These are phyloP conservation scores for Pseudogymnoascus sp. DNA, from an alignment of 2,329 filamentous ascomycete genomes.

Conservation along the genomic window DNA sequence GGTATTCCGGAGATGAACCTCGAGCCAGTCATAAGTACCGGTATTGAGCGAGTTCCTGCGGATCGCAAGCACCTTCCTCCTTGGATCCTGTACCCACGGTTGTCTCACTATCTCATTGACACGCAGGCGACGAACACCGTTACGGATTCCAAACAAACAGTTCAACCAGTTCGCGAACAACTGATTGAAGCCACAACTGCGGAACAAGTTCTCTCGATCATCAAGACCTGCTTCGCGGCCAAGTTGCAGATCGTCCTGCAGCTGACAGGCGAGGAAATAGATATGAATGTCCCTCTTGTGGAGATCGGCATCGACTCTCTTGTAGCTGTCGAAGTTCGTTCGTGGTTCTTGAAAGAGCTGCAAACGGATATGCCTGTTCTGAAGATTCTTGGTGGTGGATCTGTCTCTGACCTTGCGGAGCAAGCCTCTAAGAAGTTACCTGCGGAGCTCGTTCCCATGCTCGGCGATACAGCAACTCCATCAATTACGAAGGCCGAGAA, in stretches of 20 bases:
- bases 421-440: conserved; percentile 9
- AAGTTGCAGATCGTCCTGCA: neutral
- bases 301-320: conserved; percentile 17
- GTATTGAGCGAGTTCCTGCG: conserved; percentile 7
- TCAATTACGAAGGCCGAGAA: neutral
- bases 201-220: neutral
- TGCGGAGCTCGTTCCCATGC: conserved; percentile 1
- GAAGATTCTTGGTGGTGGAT: conserved; percentile 15
- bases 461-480: neutral
- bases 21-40: neutral
- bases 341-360: conserved; percentile 13
- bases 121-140: neutral
- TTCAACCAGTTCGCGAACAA: neutral
- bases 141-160: conserved; percentile 8
- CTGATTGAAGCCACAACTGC: neutral
- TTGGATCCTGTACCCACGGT: conserved; percentile 22
- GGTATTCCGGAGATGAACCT: neutral
- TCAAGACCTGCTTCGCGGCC: neutral
- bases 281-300: neutral
- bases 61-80: conserved; percentile 7
- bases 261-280: neutral
- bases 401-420: conserved; percentile 12
- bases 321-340: conserved; percentile 15
- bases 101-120: conserved; percentile 16
- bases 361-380: conserved; percentile 15